These are phyloP conservation scores for Hypoxylon sp. DNA, from an alignment of 2,329 filamentous ascomycete species.

Conservation along the genomic window DNA sequence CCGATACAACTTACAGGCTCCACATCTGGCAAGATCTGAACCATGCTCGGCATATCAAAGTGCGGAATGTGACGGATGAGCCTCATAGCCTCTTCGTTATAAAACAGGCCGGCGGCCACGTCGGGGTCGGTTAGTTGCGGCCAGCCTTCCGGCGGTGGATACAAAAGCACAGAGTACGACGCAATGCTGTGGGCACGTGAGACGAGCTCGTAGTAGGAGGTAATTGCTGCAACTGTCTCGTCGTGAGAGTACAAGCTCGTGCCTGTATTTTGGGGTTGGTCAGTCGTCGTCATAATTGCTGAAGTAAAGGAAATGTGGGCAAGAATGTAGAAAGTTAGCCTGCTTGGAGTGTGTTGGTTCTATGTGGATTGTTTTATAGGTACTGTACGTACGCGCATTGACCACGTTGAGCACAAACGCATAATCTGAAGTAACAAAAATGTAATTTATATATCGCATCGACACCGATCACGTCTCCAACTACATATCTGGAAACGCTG, in stretches of 20 bases:
- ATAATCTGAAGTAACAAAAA: too few relatives aligned
- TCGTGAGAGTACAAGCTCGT: conserved; percentile 22
- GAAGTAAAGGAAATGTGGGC: neutral
- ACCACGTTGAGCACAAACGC: too few relatives aligned
- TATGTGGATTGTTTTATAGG: too few relatives aligned
- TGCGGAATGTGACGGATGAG: conserved; percentile 7
- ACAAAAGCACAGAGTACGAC: neutral
- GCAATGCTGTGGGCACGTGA: conserved; percentile 10
- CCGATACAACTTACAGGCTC: neutral
- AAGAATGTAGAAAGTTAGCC: neutral
- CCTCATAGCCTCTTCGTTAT: neutral
- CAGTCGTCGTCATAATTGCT: neutral
- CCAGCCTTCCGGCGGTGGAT: conserved; percentile 8
- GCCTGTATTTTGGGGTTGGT: neutral
- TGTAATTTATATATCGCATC: too few relatives aligned
- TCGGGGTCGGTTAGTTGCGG: neutral
- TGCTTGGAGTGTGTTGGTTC: neutral
- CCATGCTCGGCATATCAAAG: neutral
- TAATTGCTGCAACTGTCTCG: conserved; percentile 32
- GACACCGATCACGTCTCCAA: too few relatives aligned
- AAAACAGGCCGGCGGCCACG: neutral
- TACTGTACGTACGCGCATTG: too few relatives aligned
- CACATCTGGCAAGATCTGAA: conserved; percentile 12
- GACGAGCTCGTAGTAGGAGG: conserved; percentile 30
- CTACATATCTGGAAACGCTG: too few relatives aligned